These are phyloP conservation scores for Ascochyta koolunga DNA, from an alignment of 2,329 filamentous ascomycete genomes.

Conservation along the genomic window DNA sequence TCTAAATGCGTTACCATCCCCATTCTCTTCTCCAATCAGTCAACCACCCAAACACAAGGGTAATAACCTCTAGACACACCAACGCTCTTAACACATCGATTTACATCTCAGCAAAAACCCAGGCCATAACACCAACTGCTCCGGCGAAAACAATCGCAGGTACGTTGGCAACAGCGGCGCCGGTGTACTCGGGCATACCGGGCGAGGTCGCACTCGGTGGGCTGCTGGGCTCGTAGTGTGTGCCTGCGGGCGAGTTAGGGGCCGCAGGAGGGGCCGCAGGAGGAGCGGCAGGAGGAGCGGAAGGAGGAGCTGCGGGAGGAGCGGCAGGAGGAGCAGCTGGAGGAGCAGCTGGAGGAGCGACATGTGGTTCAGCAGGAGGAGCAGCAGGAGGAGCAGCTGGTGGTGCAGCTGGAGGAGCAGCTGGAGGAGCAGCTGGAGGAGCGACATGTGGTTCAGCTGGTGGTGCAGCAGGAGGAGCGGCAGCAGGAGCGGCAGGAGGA, in stretches of 20 bases:
- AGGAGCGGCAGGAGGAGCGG: background rate
- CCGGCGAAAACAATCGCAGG: slow-evolving; percentile 9
- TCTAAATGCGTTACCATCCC: background rate
- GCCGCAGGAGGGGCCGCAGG: background rate
- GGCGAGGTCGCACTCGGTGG: background rate
- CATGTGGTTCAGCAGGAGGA: no score
- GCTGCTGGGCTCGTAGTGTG: background rate
- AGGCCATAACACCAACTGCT: slow-evolving; percentile 14
- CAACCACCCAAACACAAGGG: slow-evolving; percentile 8
- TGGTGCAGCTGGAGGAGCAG: background rate
- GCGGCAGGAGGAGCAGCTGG: background rate
- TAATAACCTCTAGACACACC: background rate
- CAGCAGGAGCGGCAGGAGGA: background rate
- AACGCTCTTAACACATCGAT: background rate
- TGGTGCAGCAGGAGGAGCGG: background rate
- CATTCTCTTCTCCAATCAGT: background rate
- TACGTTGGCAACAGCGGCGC: slow-evolving; percentile 11
- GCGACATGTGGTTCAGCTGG: background rate
- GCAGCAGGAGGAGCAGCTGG: background rate
- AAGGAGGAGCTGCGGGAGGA: background rate
- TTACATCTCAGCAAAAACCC: slow-evolving; percentile 18
- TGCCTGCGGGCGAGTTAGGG: background rate
- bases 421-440: background rate
- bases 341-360: background rate
- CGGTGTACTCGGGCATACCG: slow-evolving; percentile 5